phyloP scores from a whole-genome alignment of 75 land plant species.

The Cryptomeria japonica region DNA sequence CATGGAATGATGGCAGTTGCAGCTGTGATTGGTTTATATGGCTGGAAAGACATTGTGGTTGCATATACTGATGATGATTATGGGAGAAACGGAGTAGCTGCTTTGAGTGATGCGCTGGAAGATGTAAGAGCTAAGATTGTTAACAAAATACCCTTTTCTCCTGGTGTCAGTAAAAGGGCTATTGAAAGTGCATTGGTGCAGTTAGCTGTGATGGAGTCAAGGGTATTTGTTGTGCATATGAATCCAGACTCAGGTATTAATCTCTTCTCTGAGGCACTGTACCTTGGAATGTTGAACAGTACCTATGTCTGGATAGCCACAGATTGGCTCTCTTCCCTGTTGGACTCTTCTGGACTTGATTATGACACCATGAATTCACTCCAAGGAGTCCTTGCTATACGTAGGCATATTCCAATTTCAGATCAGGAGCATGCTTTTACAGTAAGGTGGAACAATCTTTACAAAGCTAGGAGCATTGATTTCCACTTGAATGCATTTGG shows the following conservation, averaged over 20 bases:
- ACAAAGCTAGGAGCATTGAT: conserved; percentile 15
- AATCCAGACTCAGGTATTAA: conserved; percentile 22
- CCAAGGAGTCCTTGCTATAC: conserved; percentile 62
- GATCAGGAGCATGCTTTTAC: conserved; percentile 32
- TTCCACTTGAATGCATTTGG: conserved; percentile 49
- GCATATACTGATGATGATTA: conserved; percentile 32
- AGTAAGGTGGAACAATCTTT: conserved; percentile 21
- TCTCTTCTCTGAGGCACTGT: conserved; percentile 30
- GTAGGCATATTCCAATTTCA: conserved; percentile 60
- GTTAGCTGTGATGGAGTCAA: conserved; percentile 41
- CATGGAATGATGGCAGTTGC: conserved; percentile 28
- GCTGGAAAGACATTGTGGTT: conserved; percentile 26
- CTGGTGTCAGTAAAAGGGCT: conserved; percentile 10
- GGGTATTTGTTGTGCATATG: conserved; percentile 54
- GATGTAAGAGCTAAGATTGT: conserved; percentile 31
- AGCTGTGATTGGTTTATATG: conserved; percentile 16
- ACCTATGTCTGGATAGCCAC: conserved; percentile 53
- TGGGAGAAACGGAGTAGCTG: conserved; percentile 23
- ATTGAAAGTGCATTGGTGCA: conserved; percentile 21
- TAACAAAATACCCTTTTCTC: conserved; percentile 25
- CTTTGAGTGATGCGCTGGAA: conserved; percentile 17
- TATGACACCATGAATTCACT: conserved; percentile 22
- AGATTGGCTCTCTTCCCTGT: conserved; percentile 44
- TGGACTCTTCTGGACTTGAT: conserved; percentile 32
- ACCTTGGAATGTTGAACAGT: conserved; percentile 32